Evolutionary conservation across 2,329 filamentous ascomycete species (phyloP).

Genomic region (Metarhizium sp.): DNA sequence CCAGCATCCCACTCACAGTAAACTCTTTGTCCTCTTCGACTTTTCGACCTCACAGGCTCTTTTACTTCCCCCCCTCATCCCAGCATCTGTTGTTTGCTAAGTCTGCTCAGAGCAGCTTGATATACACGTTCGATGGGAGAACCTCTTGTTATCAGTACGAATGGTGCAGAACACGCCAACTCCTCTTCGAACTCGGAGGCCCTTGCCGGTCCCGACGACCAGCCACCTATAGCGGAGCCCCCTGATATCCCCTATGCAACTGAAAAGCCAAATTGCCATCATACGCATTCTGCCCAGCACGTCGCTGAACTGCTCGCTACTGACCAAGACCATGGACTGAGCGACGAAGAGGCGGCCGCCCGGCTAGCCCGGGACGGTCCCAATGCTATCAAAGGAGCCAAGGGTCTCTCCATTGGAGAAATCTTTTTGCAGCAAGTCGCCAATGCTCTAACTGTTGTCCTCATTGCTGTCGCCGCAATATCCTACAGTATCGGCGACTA

Average conservation of each 20-base stretch:
- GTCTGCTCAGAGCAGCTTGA: slow-evolving; percentile 8
- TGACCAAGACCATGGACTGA: slow-evolving; percentile 49
- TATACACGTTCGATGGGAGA: slow-evolving; percentile 33
- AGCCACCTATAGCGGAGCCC: slow-evolving; percentile 30
- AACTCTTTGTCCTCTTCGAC: background rate
- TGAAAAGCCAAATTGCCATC: slow-evolving; percentile 24
- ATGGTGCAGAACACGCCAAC: slow-evolving; percentile 31
- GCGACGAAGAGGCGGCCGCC: slow-evolving; percentile 49
- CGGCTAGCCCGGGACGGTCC: slow-evolving; percentile 58
- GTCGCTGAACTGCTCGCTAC: slow-evolving; percentile 31
- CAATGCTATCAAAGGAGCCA: slow-evolving; percentile 63
- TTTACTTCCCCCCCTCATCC: slow-evolving; percentile 6
- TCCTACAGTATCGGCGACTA: slow-evolving; percentile 57
- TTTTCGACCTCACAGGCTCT: slow-evolving; percentile 3
- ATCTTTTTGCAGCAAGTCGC: slow-evolving; percentile 70
- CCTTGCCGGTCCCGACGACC: slow-evolving; percentile 24
- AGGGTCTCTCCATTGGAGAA: slow-evolving; percentile 63
- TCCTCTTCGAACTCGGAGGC: slow-evolving; percentile 28
- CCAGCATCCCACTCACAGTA: background rate
- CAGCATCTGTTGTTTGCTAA: slow-evolving; percentile 1
- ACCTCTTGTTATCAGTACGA: slow-evolving; percentile 26
- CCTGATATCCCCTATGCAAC: slow-evolving; percentile 17
- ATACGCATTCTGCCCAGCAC: slow-evolving; percentile 24
- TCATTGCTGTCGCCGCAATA: slow-evolving; percentile 64
- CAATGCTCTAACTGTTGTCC: slow-evolving; percentile 66